Conservation (phyloP, 345 rosid species). For the Camelina sativa region DNA sequence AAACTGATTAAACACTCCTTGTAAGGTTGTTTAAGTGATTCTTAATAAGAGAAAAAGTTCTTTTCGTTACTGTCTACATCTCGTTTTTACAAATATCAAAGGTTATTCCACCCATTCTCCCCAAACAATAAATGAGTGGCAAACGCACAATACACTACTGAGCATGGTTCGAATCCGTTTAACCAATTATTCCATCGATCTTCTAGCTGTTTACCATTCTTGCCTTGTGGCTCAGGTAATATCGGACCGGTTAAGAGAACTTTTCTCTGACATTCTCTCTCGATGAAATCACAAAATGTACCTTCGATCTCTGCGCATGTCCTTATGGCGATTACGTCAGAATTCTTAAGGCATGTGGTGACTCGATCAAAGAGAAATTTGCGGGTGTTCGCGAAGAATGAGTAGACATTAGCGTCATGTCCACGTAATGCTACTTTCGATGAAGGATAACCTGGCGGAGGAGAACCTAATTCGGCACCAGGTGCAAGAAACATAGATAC, state of each 20-base stretch:
- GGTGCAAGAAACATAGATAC: slow-evolving; percentile 13
- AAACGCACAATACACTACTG: slow-evolving; percentile 46
- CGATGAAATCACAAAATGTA: slow-evolving; percentile 39
- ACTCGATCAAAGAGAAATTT: background rate
- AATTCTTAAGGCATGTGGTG: slow-evolving; percentile 17
- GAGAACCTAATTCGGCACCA: slow-evolving; percentile 13
- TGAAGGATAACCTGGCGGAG: slow-evolving; percentile 31
- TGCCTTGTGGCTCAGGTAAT: slow-evolving; percentile 29
- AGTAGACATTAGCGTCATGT: slow-evolving; percentile 6
- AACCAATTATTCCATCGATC: slow-evolving; percentile 34
- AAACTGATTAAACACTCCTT: too few species aligned
- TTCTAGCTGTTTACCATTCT: slow-evolving; percentile 29
- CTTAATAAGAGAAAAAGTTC: too few species aligned
- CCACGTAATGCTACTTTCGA: background rate
- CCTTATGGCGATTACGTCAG: slow-evolving; percentile 44
- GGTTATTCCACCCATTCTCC: too few species aligned
- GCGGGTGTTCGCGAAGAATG: background rate
- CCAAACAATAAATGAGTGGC: slow-evolving; percentile 43
- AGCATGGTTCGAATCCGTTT: slow-evolving; percentile 18
- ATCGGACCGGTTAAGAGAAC: slow-evolving; percentile 47
- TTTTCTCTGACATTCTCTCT: background rate
- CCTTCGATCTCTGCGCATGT: slow-evolving; percentile 46
- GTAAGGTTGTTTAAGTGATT: too few species aligned
- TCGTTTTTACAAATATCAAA: too few species aligned
- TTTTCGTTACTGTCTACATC: too few species aligned